phyloP scores from a whole-genome alignment of 108 stramenopile species.

The Discostella stelligeroides region DNA sequence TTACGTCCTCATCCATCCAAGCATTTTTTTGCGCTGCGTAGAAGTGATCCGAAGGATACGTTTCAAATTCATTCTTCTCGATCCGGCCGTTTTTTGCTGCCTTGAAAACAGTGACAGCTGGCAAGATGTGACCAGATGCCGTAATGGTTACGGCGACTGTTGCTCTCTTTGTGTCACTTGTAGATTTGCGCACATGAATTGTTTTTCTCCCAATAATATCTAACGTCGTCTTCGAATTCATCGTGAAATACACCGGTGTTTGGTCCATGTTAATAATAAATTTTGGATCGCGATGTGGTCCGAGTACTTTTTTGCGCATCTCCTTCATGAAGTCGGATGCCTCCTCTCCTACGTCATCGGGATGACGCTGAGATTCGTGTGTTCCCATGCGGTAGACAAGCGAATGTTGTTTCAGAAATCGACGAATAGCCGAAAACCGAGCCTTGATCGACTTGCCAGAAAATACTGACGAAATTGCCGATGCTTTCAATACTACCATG shows the following conservation, averaged over 20 bases:
- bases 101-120: not conserved
- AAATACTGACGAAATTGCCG: not conserved
- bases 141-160: not conserved
- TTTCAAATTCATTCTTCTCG: not conserved
- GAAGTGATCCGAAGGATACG: not conserved
- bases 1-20: not conserved
- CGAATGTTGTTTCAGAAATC: not conserved
- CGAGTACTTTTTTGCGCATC: not conserved
- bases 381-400: not conserved
- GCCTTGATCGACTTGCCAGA: not conserved
- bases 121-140: not conserved
- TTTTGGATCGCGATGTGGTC: constrained; percentile 3
- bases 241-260: too few relatives aligned
- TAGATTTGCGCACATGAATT: not conserved
- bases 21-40: not conserved
- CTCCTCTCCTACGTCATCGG: not conserved
- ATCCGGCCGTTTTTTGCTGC: not conserved
- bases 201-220: not conserved
- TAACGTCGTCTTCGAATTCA: not conserved
- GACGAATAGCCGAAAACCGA: not conserved
- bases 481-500: not conserved
- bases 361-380: not conserved
- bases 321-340: not conserved
- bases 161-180: not conserved
- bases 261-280: too few relatives aligned